Evolutionary conservation across 2,329 filamentous ascomycete species (phyloP).

Genomic region (Sordariomycetes sp.): DNA sequence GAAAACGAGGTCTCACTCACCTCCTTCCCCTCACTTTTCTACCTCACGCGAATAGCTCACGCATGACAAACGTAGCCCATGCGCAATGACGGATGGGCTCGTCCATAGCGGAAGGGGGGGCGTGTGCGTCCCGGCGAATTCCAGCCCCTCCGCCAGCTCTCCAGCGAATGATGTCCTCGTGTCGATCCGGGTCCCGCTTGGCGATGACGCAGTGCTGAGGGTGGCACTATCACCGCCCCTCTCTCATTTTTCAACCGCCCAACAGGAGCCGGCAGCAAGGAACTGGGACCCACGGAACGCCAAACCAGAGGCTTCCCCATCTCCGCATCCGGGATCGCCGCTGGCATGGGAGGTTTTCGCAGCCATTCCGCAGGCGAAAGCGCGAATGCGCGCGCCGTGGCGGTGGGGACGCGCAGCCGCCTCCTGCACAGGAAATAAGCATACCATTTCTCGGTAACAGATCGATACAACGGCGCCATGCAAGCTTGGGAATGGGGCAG

Average conservation of each 20-base stretch:
- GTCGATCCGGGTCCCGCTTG: not conserved
- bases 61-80: not conserved
- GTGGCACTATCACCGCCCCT: not conserved
- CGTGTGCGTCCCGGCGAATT: not conserved
- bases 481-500: too few species aligned
- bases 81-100: not conserved
- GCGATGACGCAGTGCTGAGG: not conserved
- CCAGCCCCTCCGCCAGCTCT: not conserved
- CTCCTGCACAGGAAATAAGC: too few species aligned
- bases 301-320: conserved; percentile 37
- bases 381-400: too few species aligned
- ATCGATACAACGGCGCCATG: too few species aligned
- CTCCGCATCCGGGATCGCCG: conserved; percentile 37
- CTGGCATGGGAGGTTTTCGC: not conserved
- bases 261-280: not conserved
- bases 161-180: not conserved
- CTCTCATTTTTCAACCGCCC: not conserved
- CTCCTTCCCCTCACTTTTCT: not conserved
- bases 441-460: too few species aligned
- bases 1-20: not conserved
- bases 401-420: too few species aligned
- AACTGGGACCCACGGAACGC: conserved; percentile 19
- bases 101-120: not conserved
- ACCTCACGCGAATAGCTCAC: not conserved
- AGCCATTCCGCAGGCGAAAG: too few species aligned